Evolutionary conservation across 805 yeast genomes (phyloP), one percentile per base, ranked within the genome.

Genomic region (Wickerhamiella spandovensis): DNA sequence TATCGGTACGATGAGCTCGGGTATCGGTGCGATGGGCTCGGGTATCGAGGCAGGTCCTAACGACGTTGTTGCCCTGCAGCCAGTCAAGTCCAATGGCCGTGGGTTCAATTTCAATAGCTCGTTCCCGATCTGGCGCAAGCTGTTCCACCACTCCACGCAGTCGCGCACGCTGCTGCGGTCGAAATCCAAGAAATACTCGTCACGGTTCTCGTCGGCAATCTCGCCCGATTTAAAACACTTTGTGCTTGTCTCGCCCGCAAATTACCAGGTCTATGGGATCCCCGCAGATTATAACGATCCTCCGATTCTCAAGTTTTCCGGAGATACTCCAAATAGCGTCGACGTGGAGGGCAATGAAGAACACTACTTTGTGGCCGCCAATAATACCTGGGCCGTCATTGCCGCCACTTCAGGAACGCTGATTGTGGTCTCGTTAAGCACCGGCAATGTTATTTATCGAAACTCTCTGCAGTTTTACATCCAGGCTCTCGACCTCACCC

Each of bases 91-190:
- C 5, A 28, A 28, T 28, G 32, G 39, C 15, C 39, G 39, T 5
- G 39, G 20, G 10, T 22, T 28, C 22, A 24, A 79, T 48, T 86
- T 81, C 63, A 79, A 81, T 5, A 82, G 80, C 58, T 85, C 90
- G 58, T 88, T 86, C 65, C 97, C 97, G 0, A 77, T 79, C 50
- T 84, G 82, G 61, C 72, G 95, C 52, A 81, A 76, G 54, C 72
- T 76, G 47, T 70, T 72, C 47, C 77, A 77, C 43, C 74, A 73
- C 59, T 67, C 70, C 24, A 76, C 82, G 0, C 81, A 77, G 51
- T 65, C 78, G 8, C 72, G 72, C 46, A 68, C 77, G 49, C 67
- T 78, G 30, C 62, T 75, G 47, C 67, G 71, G 64, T 67, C 78
- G 48, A 68, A 73, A 66, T 54, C 56, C 17, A 54, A 56, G 35